phyloP scores from a whole-genome alignment of 2,329 filamentous ascomycete species.

The Pseudocercospora ulei region DNA sequence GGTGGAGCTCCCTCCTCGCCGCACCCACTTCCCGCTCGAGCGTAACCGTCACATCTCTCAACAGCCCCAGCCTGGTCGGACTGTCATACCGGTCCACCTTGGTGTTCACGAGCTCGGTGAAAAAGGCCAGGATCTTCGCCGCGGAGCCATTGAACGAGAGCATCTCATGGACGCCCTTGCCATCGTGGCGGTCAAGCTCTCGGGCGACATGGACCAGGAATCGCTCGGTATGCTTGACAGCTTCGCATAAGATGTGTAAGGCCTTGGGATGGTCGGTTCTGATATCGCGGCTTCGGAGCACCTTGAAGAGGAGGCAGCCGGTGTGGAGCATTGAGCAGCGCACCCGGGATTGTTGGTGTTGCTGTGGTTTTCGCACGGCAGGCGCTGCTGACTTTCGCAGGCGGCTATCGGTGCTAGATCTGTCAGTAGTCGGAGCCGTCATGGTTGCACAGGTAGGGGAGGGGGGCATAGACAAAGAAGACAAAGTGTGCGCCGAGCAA shows the following conservation, averaged over 20 bases:
- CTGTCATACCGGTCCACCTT: not conserved
- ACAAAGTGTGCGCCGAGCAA: too few relatives aligned
- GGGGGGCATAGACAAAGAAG: not conserved
- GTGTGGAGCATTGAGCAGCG: too few relatives aligned
- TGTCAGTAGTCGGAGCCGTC: not conserved
- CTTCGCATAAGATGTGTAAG: slow-evolving; percentile 9
- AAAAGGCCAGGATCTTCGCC: not conserved
- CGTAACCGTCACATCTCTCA: slow-evolving; percentile 6
- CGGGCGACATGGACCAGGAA: slow-evolving; percentile 5
- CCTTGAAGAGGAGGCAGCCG: slow-evolving; percentile 9
- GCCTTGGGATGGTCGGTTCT: slow-evolving; percentile 4
- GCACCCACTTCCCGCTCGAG: slow-evolving; percentile 5
- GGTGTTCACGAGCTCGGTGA: slow-evolving; percentile 1
- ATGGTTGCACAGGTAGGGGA: slow-evolving; percentile 1
- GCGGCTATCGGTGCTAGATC: not conserved
- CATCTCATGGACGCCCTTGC: too few relatives aligned
- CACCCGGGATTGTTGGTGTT: too few relatives aligned
- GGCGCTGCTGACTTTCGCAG: not conserved
- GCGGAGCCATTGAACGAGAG: not conserved
- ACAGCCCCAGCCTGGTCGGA: slow-evolving; percentile 8
- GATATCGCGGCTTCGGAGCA: slow-evolving; percentile 1
- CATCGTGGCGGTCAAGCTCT: slow-evolving; percentile 2
- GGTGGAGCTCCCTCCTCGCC: slow-evolving; percentile 12
- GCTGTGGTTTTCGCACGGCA: not conserved
- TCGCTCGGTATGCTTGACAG: slow-evolving; percentile 2